Evolutionary conservation across 2,329 filamentous ascomycete genomes (phyloP).

Genomic region (Rasamsonia emersonii): DNA sequence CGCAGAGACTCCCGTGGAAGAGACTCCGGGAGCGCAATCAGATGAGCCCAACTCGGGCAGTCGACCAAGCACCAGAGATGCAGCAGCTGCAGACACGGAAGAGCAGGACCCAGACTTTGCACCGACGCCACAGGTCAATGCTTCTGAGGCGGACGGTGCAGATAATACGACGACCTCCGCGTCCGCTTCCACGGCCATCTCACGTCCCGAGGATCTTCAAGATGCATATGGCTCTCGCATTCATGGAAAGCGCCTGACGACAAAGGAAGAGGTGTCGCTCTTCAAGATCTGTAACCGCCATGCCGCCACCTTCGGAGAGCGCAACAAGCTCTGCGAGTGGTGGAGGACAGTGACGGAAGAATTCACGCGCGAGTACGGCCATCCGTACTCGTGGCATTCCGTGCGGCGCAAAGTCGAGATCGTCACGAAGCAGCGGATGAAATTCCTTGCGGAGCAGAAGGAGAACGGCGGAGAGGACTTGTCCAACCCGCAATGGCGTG

Average conservation of each 20-base stretch:
- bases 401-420: conserved; percentile 34
- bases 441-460: conserved; percentile 28
- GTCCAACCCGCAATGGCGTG: conserved; percentile 31
- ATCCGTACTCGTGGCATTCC: conserved; percentile 36
- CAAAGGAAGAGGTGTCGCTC: conserved; percentile 30
- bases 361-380: conserved; percentile 28
- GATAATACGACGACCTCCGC: background rate
- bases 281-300: conserved; percentile 34
- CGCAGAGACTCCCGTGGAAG: no score
- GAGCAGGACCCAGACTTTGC: background rate
- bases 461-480: conserved; percentile 21
- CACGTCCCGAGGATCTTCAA: conserved; percentile 1
- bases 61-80: conserved; percentile 7
- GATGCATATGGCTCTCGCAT: conserved; percentile 18
- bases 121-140: background rate
- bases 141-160: background rate
- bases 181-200: background rate
- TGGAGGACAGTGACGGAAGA: conserved; percentile 31
- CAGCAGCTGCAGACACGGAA: background rate
- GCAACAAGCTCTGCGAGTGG: conserved; percentile 35
- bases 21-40: no score
- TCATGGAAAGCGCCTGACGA: conserved; percentile 31
- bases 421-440: conserved; percentile 33
- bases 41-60: conserved; percentile 8
- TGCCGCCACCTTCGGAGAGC: conserved; percentile 27